phyloP scores from a whole-genome alignment of 1,139 yeast genomes.

The Lodderomyces oxycetoniae region DNA sequence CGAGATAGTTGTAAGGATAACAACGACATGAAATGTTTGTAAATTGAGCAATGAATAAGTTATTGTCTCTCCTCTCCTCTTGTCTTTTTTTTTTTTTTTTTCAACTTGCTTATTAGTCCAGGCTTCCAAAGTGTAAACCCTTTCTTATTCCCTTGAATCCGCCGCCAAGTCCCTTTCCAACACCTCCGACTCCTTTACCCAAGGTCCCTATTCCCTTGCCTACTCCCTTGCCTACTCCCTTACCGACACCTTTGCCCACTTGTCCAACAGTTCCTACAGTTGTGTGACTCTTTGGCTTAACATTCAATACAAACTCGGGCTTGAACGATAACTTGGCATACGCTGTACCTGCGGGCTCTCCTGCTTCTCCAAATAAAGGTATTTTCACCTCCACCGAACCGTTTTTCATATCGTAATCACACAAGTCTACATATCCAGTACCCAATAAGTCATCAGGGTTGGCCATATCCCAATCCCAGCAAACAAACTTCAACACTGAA shows the following conservation, averaged over 20 bases:
- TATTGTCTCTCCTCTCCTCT: slow-evolving; percentile 1
- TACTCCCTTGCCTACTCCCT: slow-evolving; percentile 45
- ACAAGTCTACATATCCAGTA: slow-evolving; percentile 52
- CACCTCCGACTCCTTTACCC: slow-evolving; percentile 41
- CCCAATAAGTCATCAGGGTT: slow-evolving; percentile 82
- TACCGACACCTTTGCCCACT: slow-evolving; percentile 24
- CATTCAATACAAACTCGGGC: slow-evolving; percentile 61
- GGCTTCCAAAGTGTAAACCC: slow-evolving; percentile 17
- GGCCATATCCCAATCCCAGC: slow-evolving; percentile 91
- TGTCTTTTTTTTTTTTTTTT: neutral
- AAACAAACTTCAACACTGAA: slow-evolving; percentile 52
- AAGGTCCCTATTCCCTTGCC: slow-evolving; percentile 36
- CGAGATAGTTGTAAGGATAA: too few relatives aligned
- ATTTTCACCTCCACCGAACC: slow-evolving; percentile 48
- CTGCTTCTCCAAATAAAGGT: slow-evolving; percentile 53
- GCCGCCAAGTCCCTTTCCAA: slow-evolving; percentile 35
- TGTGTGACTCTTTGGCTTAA: slow-evolving; percentile 34
- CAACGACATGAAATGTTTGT: too few relatives aligned
- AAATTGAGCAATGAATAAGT: neutral
- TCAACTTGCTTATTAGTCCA: too few relatives aligned
- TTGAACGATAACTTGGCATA: slow-evolving; percentile 57
- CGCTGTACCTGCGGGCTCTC: slow-evolving; percentile 58
- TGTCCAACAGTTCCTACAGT: slow-evolving; percentile 34
- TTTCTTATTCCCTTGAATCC: slow-evolving; percentile 36
- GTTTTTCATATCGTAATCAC: slow-evolving; percentile 55